A percentile compares a stretch with the other conserved stretches of the same genome.
Conservation (phyloP, 768 basidiomycete genomes). For the Boletus rubescentipes region DNA sequence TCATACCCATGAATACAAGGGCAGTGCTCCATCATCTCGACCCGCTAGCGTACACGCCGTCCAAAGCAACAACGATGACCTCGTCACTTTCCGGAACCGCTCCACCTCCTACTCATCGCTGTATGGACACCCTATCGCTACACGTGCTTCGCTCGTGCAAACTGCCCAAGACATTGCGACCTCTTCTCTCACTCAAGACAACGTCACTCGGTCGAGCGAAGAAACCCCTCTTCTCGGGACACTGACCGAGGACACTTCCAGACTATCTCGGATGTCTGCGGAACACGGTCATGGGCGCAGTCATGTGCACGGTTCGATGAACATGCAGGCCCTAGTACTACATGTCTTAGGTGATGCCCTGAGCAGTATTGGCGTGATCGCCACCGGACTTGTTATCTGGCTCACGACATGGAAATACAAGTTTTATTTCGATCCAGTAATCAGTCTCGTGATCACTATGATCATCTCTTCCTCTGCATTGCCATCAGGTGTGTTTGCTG, state of each 20-base stretch:
- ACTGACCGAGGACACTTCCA: neutral
- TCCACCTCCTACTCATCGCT: constrained; percentile 56
- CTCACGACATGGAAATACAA: constrained; percentile 80
- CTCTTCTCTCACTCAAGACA: constrained; percentile 16
- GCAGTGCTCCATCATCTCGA: constrained; percentile 38
- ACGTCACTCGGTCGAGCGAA: constrained; percentile 30
- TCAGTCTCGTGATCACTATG: constrained; percentile 90
- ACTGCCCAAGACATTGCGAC: constrained; percentile 79
- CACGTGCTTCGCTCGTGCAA: constrained; percentile 72
- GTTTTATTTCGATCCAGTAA: constrained; percentile 89
- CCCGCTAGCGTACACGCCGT: constrained; percentile 37
- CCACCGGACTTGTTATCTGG: constrained; percentile 94
- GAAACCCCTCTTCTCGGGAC: constrained; percentile 44
- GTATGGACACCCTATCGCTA: constrained; percentile 73
- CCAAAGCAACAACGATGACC: constrained; percentile 16
- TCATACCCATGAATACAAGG: constrained; percentile 52
- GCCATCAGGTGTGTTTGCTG: constrained; percentile 64
- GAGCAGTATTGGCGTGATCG: constrained; percentile 97
- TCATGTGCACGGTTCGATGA: constrained; percentile 78
- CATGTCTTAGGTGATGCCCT: constrained; percentile 97
- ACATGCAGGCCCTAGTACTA: constrained; percentile 93
- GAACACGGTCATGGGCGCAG: constrained; percentile 26
- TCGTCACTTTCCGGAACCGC: constrained; percentile 32
- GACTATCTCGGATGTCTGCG: constrained; percentile 14
- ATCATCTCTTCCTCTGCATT: constrained; percentile 97